Conservation (phyloP, 768 basidiomycete species). For the Terana coerulea region DNA sequence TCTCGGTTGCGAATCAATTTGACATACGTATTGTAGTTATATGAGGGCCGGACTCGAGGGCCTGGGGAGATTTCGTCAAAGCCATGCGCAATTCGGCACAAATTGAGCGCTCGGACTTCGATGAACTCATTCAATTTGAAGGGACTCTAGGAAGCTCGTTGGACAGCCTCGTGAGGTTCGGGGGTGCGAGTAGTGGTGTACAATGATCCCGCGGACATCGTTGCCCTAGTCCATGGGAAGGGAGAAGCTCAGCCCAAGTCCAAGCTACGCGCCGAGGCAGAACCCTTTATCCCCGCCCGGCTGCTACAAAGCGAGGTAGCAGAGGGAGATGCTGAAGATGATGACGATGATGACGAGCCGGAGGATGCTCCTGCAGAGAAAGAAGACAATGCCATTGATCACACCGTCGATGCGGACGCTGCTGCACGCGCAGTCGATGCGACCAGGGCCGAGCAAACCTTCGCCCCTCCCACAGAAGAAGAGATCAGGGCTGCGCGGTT, state of each 20-base stretch:
- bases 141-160: background rate
- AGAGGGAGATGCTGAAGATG: background rate
- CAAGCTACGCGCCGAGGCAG: slow-evolving; percentile 1
- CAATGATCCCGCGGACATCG: background rate
- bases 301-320: background rate
- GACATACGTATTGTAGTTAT: background rate
- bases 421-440: slow-evolving; percentile 9
- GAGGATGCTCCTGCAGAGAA: background rate
- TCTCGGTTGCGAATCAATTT: background rate
- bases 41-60: background rate
- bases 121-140: slow-evolving; percentile 11
- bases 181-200: slow-evolving; percentile 6
- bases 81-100: background rate
- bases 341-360: slow-evolving; percentile 1
- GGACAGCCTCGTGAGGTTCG: background rate
- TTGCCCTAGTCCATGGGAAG: slow-evolving; percentile 3
- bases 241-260: background rate
- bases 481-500: slow-evolving; percentile 10
- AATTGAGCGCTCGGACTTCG: background rate
- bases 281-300: background rate
- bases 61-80: slow-evolving; percentile 3
- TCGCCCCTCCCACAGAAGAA: slow-evolving; percentile 4
- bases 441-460: slow-evolving; percentile 1
- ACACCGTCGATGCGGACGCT: slow-evolving; percentile 6
- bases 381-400: slow-evolving; percentile 5